A percentile compares a stretch with the other conserved stretches of the same genome.
phyloP scores from a whole-genome alignment of 257 asterid genomes.

The Solanum gandarillasii region DNA sequence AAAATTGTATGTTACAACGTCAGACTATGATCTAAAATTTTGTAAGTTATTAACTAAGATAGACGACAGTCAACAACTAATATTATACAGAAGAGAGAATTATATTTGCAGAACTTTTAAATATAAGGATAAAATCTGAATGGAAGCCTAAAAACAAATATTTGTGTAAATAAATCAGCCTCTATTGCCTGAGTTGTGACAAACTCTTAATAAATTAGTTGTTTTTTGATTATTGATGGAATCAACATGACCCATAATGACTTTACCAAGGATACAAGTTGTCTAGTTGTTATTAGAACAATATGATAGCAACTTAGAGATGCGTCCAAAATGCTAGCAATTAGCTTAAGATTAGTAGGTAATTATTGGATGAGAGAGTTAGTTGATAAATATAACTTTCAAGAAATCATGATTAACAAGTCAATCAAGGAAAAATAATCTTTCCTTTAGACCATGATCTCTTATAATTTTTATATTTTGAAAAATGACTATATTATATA shows the following conservation, averaged over 20 bases:
- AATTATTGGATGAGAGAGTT: background rate
- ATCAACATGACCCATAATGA: background rate
- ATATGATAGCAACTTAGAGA: background rate
- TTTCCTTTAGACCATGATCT: background rate
- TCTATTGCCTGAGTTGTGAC: background rate
- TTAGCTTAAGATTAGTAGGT: background rate
- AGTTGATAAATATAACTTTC: background rate
- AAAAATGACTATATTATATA: background rate
- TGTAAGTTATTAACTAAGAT: background rate
- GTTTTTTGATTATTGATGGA: background rate
- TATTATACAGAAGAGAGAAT: too few relatives aligned
- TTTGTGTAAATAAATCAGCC: background rate
- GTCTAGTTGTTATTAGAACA: background rate
- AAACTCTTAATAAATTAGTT: background rate
- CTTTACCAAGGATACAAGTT: too few relatives aligned
- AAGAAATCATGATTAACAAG: background rate
- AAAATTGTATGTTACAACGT: background rate
- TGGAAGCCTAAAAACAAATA: background rate
- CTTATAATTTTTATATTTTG: background rate
- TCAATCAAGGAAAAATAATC: background rate
- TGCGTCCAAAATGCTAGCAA: background rate
- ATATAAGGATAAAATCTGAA: background rate
- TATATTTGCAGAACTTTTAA: background rate
- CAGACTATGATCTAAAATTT: background rate
- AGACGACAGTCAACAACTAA: background rate